Evolutionary conservation across 2,329 filamentous ascomycete species (phyloP), one percentile per base, ranked within the genome.

Genomic region (Ophidiomyces ophidiicola): DNA sequence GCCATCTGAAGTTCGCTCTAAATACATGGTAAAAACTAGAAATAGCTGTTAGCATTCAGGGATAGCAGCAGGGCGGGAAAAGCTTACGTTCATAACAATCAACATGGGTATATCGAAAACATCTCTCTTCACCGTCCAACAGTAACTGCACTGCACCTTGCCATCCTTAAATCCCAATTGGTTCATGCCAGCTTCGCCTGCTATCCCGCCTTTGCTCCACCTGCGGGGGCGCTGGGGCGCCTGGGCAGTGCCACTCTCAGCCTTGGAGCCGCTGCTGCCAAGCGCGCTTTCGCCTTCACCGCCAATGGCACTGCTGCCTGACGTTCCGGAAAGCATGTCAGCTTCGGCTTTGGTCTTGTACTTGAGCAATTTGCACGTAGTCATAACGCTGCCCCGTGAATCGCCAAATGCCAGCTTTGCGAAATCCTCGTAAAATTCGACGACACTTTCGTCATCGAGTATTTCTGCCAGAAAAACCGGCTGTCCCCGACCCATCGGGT

Each of bases 101-200:
- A 96, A 71, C 85, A 94, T 94, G 15, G 90, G 90, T 61, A 96
- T 94, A 64, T 96, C 88, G 65, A 96, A 96, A 28, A 90, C 84
- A 60, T 98, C 90, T 47, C 88, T 73, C 66, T 94, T 94, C 46
- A 96, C 87, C 47, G 84, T 88, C 87, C 88, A 96, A 66, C 84
- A 93, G 63, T 92, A 94, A 53, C 82, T 86, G 66, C 87, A 94
- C 57, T 93, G 83, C 42, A 96, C 82, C 62, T 90, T 87, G 39
- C 87, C 88, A 53, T 93, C 86, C 56, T 77, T 81, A 54, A 83
- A 69, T 0, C 74, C 84, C 10, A 94, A 72, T 53, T 78, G 76
- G 39, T 81, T 81, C 61, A 93, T 88, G 6, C 83, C 86, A 46
- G 82, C 62, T 47, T 68, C 64, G 19, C 62, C 61, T 14, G 63